Evolutionary conservation across 1,284 basidiomycete species (phyloP), one percentile per base, ranked within the genome.

Genomic region (Amylostereum chailletii): DNA sequence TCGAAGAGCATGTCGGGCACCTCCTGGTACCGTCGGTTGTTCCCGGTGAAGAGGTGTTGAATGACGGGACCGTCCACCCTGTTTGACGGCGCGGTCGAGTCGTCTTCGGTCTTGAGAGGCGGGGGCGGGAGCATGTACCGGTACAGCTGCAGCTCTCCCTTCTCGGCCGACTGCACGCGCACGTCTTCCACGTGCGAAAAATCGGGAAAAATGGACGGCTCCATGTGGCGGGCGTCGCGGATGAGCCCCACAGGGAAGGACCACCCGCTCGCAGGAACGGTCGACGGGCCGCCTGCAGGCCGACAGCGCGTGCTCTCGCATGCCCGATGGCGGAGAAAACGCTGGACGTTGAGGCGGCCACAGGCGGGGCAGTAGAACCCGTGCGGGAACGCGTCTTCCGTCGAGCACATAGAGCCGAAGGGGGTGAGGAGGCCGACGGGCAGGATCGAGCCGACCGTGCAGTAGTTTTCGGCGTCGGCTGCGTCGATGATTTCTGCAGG

Each of bases 281-380:
- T 19, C 19, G 19, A 19, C 19, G 29, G 42, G 3, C 9, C 7
- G 42, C 9, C 36, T 19, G 19, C 19, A 19, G 19, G 19, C 19
- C 19, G 19, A 43, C 71, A 72, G 11, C 51, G 49, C n/a, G 53
- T 51, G 52, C 65, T 65, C 2, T 55, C 49, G 58, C 73, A 76
- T 44, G 58, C 53, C 34, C 68, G 62, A 54, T 70, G 69, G 36
- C 71, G 59, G 53, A 74, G 58, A 39, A 65, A 60, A 27, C 53
- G 56, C 55, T 71, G 68, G 34, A 65, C 68, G 49, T 72, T 74
- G 49, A 76, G 47, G 54, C 65, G 65, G 7, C 72, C 72, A 51
- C 74, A 75, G 2, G 47, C 34, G 5, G 31, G 36, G 46, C 74
- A 75, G 50, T 63, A 64, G 71, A 71, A 75, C 3, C 72, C 73